These are phyloP conservation scores for Fomitopsis pinicola DNA, from an alignment of 1,284 basidiomycete species.

Conservation along the genomic window DNA sequence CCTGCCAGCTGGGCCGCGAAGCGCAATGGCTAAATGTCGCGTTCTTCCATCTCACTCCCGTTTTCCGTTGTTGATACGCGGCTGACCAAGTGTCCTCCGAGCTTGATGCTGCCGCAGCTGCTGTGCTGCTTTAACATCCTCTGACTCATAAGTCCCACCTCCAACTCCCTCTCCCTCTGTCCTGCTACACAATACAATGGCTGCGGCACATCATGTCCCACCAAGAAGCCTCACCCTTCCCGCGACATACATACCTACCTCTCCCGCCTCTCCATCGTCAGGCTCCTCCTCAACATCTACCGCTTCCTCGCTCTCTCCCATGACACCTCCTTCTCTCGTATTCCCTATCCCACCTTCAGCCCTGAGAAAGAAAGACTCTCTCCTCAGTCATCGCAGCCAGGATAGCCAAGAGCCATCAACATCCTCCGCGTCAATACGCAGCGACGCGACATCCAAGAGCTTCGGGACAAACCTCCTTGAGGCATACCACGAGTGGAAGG, in stretches of 20 bases:
- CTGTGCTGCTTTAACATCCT: background rate
- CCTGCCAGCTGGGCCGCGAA: background rate
- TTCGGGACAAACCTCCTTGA: conserved; percentile 2
- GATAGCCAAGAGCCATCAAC: background rate
- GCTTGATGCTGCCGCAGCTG: background rate
- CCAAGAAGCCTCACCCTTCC: background rate
- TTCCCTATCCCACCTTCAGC: background rate
- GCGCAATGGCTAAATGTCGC: background rate
- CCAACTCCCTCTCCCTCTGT: background rate
- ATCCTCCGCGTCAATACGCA: background rate
- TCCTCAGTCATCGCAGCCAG: background rate
- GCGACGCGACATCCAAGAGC: background rate
- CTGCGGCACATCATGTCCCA: background rate
- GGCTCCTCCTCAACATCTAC: background rate
- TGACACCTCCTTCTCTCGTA: background rate
- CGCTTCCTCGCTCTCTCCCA: background rate
- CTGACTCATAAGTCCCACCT: background rate
- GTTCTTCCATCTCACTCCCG: background rate
- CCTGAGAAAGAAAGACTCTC: background rate
- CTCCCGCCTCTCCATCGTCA: background rate
- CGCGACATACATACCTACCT: background rate
- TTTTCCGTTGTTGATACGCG: background rate
- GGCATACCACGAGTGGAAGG: conserved; percentile 19
- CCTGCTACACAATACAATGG: background rate
- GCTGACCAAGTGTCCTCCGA: background rate